Base-by-base conservation (phyloP, 306 rosid species). In the Purshia tridentata region DNA sequence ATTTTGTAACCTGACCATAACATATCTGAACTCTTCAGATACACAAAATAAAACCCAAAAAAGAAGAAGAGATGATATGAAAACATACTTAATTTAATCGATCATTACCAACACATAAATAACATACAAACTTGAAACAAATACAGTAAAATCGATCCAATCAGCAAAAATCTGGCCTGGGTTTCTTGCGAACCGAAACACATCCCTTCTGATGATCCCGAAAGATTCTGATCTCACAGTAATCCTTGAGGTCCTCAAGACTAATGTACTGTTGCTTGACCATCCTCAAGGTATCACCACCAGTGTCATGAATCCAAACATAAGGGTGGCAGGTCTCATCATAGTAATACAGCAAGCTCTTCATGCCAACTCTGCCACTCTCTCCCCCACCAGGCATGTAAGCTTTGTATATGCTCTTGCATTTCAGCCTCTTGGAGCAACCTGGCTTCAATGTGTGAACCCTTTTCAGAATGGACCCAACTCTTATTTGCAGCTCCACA, bases 401-500 rank as follows among this genome's bases (percentile, higher is more conserved):
- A 23, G 97, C 87, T 82, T 85, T 94, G 64, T 89, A 94, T 76
- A 94, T 91, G 95, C 89, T 86, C 66, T 88, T 94, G 72, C 88
- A 85, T 76, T 91, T 88, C 77, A 94, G 47, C 77, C 97, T 85
- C 83, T 91, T 94, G 5, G 98, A 94, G 39, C 65, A 86, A 13
- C 98, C 98, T 40, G 96, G 89, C 83, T 91, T 94, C 82, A 94
- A 80, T 10, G 89, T 85, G 76, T 91, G 89, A 50, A 89, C 81
- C 81, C 84, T 94, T 78, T 94, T 94, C 79, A 94, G 67, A 53
- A 84, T 89, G 56, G 98, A 89, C 19, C 98, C 97, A 10, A 94
- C 98, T 86, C 98, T 88, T 68, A 94, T 91, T 74, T 91, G 98
- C 72, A 94, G 81, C 84, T 94, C 98, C 75, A 94, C 85, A n/a